phyloP scores from a whole-genome alignment of 305 asterid genomes.

The Petunia hybrid region DNA sequence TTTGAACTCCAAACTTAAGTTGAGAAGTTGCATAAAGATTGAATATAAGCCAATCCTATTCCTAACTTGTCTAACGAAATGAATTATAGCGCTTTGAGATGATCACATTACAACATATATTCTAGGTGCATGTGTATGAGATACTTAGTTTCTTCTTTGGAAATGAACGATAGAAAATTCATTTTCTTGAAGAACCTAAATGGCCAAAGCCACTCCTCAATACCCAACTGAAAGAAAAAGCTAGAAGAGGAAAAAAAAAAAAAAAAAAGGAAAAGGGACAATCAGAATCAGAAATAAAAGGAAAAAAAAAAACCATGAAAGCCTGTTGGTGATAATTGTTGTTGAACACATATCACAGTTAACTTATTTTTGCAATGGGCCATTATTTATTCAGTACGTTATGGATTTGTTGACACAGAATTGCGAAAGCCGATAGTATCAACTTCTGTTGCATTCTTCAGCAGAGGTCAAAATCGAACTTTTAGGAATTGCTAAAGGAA shows the following conservation, averaged over 20 bases:
- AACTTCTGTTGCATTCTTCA: background rate
- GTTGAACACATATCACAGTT: background rate
- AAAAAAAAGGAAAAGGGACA: background rate
- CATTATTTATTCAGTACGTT: background rate
- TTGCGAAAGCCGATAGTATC: background rate
- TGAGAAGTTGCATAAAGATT: background rate
- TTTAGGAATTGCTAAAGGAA: background rate
- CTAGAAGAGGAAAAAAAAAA: background rate
- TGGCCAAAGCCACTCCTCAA: background rate
- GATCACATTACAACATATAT: background rate
- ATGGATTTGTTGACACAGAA: background rate
- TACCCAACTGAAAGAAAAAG: constrained; percentile 6
- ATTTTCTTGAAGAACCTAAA: background rate
- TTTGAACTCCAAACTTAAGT: background rate
- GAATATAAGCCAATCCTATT: background rate
- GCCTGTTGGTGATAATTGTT: background rate
- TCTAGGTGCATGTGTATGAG: background rate
- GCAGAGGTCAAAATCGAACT: background rate
- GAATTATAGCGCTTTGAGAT: background rate
- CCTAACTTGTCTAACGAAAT: background rate
- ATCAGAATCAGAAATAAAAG: constrained; percentile 13
- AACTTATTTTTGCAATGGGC: background rate
- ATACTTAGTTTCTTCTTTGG: constrained; percentile 1
- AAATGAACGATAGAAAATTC: background rate
- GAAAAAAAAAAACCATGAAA: constrained; percentile 1